A percentile compares a stretch with the other conserved stretches of the same genome.
phyloP scores from a whole-genome alignment of 176 grass and related monocot genomes.

The Miscanthus lutarioriparius region DNA sequence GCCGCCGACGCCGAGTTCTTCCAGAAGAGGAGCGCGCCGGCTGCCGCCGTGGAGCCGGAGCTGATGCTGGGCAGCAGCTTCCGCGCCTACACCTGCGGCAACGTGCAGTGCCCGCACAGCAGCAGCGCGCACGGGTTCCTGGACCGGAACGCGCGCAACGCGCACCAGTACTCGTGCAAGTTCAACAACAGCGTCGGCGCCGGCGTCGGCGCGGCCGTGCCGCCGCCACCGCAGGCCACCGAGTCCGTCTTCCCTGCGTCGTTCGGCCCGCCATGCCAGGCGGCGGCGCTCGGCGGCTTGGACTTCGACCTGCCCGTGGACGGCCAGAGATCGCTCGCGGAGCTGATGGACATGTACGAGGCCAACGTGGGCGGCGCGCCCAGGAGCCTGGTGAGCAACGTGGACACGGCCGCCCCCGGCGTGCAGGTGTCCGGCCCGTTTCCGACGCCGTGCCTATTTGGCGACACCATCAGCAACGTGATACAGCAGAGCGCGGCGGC shows the following conservation, averaged over 20 bases:
- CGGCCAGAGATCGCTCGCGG: constrained; percentile 61
- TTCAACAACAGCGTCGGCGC: not conserved
- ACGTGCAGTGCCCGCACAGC: constrained; percentile 50
- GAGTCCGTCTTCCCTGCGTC: constrained; percentile 32
- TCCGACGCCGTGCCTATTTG: constrained; percentile 7
- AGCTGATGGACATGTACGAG: constrained; percentile 78
- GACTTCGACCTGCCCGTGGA: constrained; percentile 53
- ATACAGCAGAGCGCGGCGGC: constrained; percentile 18
- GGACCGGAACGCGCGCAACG: constrained; percentile 52
- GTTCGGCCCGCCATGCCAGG: not conserved
- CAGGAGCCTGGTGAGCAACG: constrained; percentile 10
- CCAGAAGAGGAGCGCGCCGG: constrained; percentile 48
- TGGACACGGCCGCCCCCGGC: not conserved
- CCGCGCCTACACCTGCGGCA: constrained; percentile 63
- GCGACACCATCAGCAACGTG: constrained; percentile 16
- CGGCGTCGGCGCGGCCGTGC: not conserved
- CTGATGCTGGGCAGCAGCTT: constrained; percentile 32
- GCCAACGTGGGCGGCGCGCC: constrained; percentile 31
- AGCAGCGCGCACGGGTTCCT: constrained; percentile 60
- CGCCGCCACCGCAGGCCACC: not conserved
- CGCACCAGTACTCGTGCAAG: constrained; percentile 60
- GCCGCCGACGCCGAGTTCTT: constrained; percentile 32
- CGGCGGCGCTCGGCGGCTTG: constrained; percentile 10
- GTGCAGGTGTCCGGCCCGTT: not conserved
- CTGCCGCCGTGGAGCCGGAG: constrained; percentile 28